Percentiles rank a stretch among this genome's conserved stretches.
Evolutionary conservation across 2,329 filamentous ascomycete genomes (phyloP).

Genomic region (Thielaviopsis populi): DNA sequence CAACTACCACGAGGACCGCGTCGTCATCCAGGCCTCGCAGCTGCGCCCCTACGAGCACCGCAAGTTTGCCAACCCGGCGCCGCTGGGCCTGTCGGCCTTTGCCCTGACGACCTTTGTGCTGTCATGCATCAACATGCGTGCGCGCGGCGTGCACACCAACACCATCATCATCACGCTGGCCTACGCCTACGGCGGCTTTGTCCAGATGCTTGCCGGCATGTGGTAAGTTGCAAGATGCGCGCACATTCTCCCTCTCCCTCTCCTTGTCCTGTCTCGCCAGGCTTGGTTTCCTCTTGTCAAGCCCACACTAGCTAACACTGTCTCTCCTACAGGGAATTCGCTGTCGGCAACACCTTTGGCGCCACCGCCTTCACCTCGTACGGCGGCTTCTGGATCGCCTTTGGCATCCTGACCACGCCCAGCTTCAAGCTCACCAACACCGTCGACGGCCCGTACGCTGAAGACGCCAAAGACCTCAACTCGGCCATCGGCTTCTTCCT

Average conservation of each 20-base stretch:
- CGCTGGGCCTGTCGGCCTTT: constrained; percentile 62
- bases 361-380: constrained; percentile 69
- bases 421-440: constrained; percentile 42
- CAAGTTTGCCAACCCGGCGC: constrained; percentile 67
- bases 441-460: constrained; percentile 31
- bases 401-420: constrained; percentile 57
- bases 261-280: no score
- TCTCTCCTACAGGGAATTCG: constrained; percentile 52
- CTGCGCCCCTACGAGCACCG: constrained; percentile 49
- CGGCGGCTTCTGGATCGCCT: constrained; percentile 70
- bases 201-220: constrained; percentile 73
- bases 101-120: constrained; percentile 72
- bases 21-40: constrained; percentile 46
- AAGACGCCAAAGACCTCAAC: constrained; percentile 32
- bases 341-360: constrained; percentile 75
- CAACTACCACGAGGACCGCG: constrained; percentile 16
- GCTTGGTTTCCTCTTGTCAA: no score
- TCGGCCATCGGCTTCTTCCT: constrained; percentile 62
- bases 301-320: background rate
- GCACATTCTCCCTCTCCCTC: no score
- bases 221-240: constrained; percentile 49
- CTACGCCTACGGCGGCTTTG: constrained; percentile 61
- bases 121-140: constrained; percentile 55
- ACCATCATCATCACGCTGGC: constrained; percentile 56
- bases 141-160: constrained; percentile 42